phyloP scores from a whole-genome alignment of 2,329 filamentous ascomycete genomes.

The Tolypocladium amazonense region DNA sequence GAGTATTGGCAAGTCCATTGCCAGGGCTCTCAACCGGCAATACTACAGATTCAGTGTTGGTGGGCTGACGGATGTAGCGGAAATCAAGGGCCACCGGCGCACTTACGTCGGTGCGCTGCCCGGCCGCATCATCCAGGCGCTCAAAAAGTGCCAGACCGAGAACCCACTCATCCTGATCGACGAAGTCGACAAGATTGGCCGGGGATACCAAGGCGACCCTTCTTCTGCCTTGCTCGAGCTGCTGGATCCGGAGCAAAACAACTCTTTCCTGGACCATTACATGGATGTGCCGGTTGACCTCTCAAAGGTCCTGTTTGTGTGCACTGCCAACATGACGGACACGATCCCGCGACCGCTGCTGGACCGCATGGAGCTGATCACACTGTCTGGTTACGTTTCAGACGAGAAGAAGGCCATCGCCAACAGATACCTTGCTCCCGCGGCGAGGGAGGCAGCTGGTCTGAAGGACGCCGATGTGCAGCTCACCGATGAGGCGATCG shows the following conservation, averaged over 20 bases:
- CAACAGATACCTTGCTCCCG: conserved; percentile 80
- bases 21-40: conserved; percentile 83
- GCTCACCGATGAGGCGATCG: conserved; percentile 78
- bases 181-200: conserved; percentile 95
- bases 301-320: conserved; percentile 96
- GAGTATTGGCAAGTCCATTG: conserved; percentile 97
- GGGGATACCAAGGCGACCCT: conserved; percentile 92
- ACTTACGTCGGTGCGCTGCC: conserved; percentile 95
- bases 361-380: conserved; percentile 96
- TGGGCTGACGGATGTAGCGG: conserved; percentile 90
- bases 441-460: conserved; percentile 88
- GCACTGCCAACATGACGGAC: conserved; percentile 97
- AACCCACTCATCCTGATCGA: conserved; percentile 95
- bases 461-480: conserved; percentile 83
- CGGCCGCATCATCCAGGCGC: conserved; percentile 90
- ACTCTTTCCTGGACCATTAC: conserved; percentile 94
- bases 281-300: conserved; percentile 97
- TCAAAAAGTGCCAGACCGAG: conserved; percentile 99
- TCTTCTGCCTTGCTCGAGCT: conserved; percentile 88
- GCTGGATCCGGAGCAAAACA: conserved; percentile 94
- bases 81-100: conserved; percentile 94
- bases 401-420: conserved; percentile 99
- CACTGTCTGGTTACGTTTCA: conserved; percentile 89
- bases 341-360: conserved; percentile 90
- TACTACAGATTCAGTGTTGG: conserved; percentile 99